Conservation (phyloP, 148 eudicot genomes). For the Limonium bicolor region DNA sequence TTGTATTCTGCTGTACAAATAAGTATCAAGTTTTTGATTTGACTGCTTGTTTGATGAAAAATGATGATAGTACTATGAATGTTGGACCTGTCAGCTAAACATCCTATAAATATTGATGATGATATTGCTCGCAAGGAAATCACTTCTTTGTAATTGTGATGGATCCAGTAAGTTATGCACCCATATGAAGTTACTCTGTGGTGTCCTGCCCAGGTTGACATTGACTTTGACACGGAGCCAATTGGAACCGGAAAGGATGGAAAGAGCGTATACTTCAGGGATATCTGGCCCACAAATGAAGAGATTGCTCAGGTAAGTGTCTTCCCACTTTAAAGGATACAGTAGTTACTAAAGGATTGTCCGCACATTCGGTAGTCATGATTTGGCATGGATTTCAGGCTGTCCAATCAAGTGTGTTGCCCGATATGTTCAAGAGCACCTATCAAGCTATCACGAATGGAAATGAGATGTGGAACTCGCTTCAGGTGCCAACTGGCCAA, state of each 20-base stretch:
- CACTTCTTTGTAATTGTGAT: no score
- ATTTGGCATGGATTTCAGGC: constrained; percentile 22
- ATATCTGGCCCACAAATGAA: constrained; percentile 79
- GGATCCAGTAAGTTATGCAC: no score
- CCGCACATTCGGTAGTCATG: neutral
- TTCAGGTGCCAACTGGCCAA: constrained; percentile 58
- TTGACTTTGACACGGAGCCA: constrained; percentile 90
- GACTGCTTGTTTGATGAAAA: no score
- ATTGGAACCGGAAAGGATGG: constrained; percentile 90
- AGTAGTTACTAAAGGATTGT: neutral
- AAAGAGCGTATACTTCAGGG: constrained; percentile 60
- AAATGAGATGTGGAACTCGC: constrained; percentile 81
- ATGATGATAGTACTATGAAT: no score
- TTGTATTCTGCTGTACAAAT: no score
- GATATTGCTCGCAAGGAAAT: no score
- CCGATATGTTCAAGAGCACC: constrained; percentile 90
- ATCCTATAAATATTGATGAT: no score
- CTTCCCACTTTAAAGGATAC: no score
- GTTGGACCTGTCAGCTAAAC: no score
- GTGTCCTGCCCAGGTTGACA: constrained; percentile 52
- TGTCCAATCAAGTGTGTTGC: constrained; percentile 81
- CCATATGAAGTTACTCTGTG: no score
- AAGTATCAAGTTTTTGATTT: no score
- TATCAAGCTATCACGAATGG: constrained; percentile 84
- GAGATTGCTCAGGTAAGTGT: constrained; percentile 66